These are phyloP conservation scores for Voacanga thouarsii DNA, from an alignment of 257 asterid species.

Conservation along the genomic window DNA sequence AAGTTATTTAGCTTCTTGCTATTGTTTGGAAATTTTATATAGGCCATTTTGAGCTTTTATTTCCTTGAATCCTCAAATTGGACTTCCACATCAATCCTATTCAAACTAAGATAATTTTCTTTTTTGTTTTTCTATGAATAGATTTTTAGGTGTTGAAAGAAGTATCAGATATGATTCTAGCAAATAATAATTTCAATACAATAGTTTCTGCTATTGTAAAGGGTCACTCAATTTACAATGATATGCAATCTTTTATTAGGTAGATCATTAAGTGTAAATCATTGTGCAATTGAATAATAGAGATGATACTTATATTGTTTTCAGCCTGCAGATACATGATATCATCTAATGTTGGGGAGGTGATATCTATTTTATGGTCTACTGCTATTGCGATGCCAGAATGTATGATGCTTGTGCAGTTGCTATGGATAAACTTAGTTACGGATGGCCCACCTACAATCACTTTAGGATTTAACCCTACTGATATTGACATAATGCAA, in stretches of 20 bases:
- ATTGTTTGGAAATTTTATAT: background rate
- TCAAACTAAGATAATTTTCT: background rate
- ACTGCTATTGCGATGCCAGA: slow-evolving; percentile 87
- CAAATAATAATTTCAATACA: no score
- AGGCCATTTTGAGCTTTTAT: background rate
- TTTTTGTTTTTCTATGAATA: background rate
- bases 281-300: background rate
- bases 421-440: slow-evolving; percentile 88
- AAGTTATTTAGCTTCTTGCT: background rate
- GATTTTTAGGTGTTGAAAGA: slow-evolving; percentile 51
- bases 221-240: no score
- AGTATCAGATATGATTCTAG: no score
- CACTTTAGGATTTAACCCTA: slow-evolving; percentile 87
- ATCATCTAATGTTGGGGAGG: slow-evolving; percentile 89
- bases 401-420: slow-evolving; percentile 86
- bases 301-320: background rate
- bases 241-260: no score
- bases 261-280: background rate
- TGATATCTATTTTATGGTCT: slow-evolving; percentile 74
- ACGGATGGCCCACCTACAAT: slow-evolving; percentile 99
- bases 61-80: background rate
- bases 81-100: background rate
- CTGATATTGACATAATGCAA: slow-evolving; percentile 83
- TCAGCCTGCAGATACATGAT: slow-evolving; percentile 71
- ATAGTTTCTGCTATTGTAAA: no score